A percentile compares a stretch with the other conserved stretches of the same genome.
Conservation (phyloP, 352 stramenopile genomes). For the Phytophthora meadii region DNA sequence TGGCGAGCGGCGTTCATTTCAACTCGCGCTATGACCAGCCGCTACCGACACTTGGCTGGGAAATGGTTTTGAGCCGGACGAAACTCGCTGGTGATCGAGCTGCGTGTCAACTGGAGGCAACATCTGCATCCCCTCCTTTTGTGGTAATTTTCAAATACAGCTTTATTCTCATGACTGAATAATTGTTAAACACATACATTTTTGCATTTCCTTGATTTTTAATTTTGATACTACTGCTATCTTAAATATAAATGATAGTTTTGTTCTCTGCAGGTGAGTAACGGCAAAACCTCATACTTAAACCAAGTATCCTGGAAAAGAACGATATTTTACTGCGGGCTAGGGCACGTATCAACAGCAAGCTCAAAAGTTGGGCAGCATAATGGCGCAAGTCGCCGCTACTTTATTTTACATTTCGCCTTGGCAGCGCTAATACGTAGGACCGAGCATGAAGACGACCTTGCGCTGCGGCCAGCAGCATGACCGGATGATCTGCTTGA, state of each 20-base stretch:
- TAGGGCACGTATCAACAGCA: conserved; percentile 5
- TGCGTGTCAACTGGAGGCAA: not conserved
- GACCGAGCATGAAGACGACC: conserved; percentile 8
- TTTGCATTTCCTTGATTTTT: not conserved
- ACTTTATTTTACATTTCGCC: conserved; percentile 29
- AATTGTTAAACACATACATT: no score
- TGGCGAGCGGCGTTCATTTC: not conserved
- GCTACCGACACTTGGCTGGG: not conserved
- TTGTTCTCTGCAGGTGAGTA: not conserved
- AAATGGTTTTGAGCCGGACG: not conserved
- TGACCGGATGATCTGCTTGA: conserved; percentile 51
- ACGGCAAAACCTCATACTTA: not conserved
- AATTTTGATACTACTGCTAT: not conserved
- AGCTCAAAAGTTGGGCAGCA: conserved; percentile 9
- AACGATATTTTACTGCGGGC: conserved; percentile 4
- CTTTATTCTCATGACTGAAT: not conserved
- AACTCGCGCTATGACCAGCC: not conserved
- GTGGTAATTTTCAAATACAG: not conserved
- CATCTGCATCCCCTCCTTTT: not conserved
- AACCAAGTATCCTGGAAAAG: not conserved
- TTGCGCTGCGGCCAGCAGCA: conserved; percentile 44
- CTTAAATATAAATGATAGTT: not conserved
- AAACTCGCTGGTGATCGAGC: not conserved
- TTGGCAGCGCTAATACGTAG: not conserved
- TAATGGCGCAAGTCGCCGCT: not conserved